A percentile compares a stretch with the other conserved stretches of the same genome.
phyloP scores from a whole-genome alignment of 73 alveolate genomes.

The Paramecium octaurelia region DNA sequence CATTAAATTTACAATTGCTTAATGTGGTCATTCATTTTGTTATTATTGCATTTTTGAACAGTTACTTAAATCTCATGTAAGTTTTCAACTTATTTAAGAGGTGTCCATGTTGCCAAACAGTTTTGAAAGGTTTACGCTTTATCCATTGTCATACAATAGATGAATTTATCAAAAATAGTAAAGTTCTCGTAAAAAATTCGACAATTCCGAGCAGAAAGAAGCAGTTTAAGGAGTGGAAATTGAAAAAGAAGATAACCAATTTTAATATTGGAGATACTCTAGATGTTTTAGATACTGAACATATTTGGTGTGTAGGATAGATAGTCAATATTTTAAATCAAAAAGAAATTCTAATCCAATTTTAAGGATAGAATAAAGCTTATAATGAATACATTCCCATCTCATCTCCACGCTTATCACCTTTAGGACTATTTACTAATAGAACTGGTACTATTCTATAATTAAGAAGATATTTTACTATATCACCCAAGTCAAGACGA shows the following conservation, averaged over 20 bases:
- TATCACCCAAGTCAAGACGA: neutral
- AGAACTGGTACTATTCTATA: neutral
- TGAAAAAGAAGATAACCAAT: neutral
- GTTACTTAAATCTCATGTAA: neutral
- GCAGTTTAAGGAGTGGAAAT: neutral
- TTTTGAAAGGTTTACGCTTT: neutral
- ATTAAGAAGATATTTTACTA: neutral
- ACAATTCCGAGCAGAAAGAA: neutral
- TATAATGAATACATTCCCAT: constrained; percentile 9
- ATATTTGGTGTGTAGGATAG: constrained; percentile 33
- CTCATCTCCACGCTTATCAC: neutral
- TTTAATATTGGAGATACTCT: neutral
- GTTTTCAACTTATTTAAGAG: neutral
- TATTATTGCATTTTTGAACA: neutral
- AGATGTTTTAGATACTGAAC: constrained; percentile 47
- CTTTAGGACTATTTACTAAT: constrained; percentile 21
- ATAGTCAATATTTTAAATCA: neutral
- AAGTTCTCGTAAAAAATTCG: neutral
- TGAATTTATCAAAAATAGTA: neutral
- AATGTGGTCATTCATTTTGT: constrained; percentile 12
- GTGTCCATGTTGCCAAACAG: neutral
- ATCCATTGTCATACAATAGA: neutral
- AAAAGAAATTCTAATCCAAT: neutral
- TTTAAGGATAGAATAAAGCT: constrained; percentile 28
- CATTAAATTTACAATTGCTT: neutral